These are phyloP conservation scores for Pythium pectinolyticum DNA, from an alignment of 352 stramenopile genomes.

Conservation along the genomic window DNA sequence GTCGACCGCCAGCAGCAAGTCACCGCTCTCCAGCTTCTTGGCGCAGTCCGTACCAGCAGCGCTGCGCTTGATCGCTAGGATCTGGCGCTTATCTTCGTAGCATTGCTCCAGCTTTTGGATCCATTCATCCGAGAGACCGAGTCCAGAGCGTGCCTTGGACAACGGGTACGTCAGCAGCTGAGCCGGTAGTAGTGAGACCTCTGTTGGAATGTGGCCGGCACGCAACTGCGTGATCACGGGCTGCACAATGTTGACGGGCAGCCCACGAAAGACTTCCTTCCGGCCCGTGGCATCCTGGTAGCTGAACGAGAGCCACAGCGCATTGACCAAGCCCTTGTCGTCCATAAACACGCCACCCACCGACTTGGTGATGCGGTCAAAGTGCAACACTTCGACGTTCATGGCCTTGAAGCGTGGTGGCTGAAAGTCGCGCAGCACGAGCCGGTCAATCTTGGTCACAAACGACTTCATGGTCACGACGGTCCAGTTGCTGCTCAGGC, in stretches of 20 bases:
- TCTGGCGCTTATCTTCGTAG: constrained; percentile 84
- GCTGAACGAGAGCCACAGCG: constrained; percentile 85
- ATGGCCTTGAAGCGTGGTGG: constrained; percentile 82
- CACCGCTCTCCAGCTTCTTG: constrained; percentile 72
- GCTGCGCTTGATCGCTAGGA: constrained; percentile 84
- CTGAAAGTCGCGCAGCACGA: constrained; percentile 83
- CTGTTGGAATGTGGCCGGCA: constrained; percentile 38
- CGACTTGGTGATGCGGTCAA: constrained; percentile 87
- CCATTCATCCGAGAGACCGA: constrained; percentile 84
- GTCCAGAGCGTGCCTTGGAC: constrained; percentile 82
- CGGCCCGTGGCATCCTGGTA: constrained; percentile 76
- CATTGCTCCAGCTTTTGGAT: constrained; percentile 78
- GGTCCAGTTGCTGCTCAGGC: constrained; percentile 83
- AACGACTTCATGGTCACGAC: constrained; percentile 87
- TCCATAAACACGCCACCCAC: constrained; percentile 87
- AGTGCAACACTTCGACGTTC: constrained; percentile 86
- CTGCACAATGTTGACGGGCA: constrained; percentile 64
- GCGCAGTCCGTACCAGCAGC: constrained; percentile 66
- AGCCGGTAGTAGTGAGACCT: constrained; percentile 64
- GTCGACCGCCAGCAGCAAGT: constrained; percentile 85
- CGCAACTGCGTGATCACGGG: constrained; percentile 66
- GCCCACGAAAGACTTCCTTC: constrained; percentile 84
- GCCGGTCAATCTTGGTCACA: constrained; percentile 80
- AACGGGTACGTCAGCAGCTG: constrained; percentile 85
- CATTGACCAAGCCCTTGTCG: constrained; percentile 62